These are phyloP conservation scores for Cyclotella kingstonii DNA, from an alignment of 108 stramenopile species.

Conservation along the genomic window DNA sequence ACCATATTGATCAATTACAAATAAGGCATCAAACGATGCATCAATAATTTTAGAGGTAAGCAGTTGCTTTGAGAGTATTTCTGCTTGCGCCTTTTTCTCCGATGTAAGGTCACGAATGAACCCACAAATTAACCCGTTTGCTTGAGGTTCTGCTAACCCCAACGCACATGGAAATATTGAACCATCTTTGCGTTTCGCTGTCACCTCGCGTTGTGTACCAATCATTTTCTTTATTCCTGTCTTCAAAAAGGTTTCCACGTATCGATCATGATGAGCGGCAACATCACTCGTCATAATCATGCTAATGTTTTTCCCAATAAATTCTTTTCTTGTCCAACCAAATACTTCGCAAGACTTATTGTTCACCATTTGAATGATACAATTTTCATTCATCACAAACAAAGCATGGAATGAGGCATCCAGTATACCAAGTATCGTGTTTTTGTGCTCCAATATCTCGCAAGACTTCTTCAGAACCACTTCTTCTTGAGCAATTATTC, in stretches of 20 bases:
- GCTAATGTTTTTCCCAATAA: constrained; percentile 18
- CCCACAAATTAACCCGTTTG: constrained; percentile 33
- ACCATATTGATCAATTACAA: too few species aligned
- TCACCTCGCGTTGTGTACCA: too few species aligned
- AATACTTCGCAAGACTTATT: not conserved
- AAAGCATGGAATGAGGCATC: too few species aligned
- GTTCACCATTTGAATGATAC: too few species aligned
- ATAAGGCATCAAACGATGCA: too few species aligned
- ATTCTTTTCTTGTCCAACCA: constrained; percentile 14
- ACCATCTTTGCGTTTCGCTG: constrained; percentile 23
- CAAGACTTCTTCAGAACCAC: too few species aligned
- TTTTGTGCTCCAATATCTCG: too few species aligned
- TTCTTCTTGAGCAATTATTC: too few species aligned
- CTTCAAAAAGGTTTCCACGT: constrained; percentile 10
- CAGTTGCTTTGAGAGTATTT: constrained; percentile 1
- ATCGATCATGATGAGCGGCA: constrained; percentile 13
- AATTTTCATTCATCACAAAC: too few species aligned
- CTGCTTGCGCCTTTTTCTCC: constrained; percentile 6
- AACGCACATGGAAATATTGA: constrained; percentile 28
- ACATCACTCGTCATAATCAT: too few species aligned
- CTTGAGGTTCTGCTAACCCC: constrained; percentile 27
- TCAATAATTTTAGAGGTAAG: too few species aligned
- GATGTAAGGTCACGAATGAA: constrained; percentile 40
- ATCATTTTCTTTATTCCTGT: constrained; percentile 27
- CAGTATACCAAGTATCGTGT: too few species aligned